A percentile compares a stretch with the other conserved stretches of the same genome.
Conservation (phyloP, 164 flowering plant species). For the Sextonia rubra region DNA sequence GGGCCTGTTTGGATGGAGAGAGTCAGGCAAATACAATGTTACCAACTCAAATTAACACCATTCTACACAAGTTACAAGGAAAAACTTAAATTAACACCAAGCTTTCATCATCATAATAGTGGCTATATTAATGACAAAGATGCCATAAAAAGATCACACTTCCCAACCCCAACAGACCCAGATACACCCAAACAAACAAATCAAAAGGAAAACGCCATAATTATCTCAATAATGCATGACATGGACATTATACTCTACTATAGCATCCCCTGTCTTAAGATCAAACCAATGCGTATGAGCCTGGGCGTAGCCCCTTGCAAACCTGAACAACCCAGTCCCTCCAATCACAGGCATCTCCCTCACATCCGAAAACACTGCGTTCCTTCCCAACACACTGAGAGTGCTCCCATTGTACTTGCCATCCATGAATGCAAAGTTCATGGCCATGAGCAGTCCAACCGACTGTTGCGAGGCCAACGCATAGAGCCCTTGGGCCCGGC, state of each 20-base stretch:
- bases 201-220: not conserved
- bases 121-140: not conserved
- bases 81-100: not conserved
- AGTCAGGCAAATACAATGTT: too few relatives aligned
- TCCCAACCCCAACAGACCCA: too few relatives aligned
- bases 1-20: too few relatives aligned
- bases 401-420: constrained; percentile 47
- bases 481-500: constrained; percentile 51
- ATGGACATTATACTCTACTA: constrained; percentile 41
- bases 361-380: constrained; percentile 17
- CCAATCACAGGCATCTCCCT: constrained; percentile 51
- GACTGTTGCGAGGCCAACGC: constrained; percentile 25
- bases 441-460: constrained; percentile 29
- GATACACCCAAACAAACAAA: not conserved
- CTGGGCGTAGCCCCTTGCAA: constrained; percentile 37
- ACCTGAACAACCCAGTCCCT: constrained; percentile 39
- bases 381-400: constrained; percentile 41
- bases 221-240: constrained; percentile 32
- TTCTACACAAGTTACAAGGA: not conserved
- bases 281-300: constrained; percentile 25
- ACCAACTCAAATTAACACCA: not conserved
- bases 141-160: too few relatives aligned
- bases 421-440: constrained; percentile 34
- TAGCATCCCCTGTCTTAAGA: constrained; percentile 27
- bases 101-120: too few relatives aligned